phyloP scores from a whole-genome alignment of 768 basidiomycete genomes.

The Collybiopsis confluens region DNA sequence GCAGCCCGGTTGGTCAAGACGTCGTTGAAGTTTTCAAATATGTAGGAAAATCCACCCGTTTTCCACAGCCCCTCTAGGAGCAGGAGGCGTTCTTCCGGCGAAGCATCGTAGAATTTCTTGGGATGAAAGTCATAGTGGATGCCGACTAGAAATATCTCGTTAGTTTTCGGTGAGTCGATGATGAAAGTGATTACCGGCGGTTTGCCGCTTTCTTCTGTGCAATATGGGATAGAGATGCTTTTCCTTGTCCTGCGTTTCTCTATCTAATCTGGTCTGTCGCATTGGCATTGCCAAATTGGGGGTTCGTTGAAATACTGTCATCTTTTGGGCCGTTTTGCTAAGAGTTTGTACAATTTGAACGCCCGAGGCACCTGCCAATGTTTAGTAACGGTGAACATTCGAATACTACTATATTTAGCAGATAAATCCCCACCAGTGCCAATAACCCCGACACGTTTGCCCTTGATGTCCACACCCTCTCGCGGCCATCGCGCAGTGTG shows the following conservation, averaged over 20 bases:
- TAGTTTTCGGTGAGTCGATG: not conserved
- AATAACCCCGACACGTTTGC: conserved; percentile 22
- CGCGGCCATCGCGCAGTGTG: conserved; percentile 22
- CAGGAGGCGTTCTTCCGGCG: conserved; percentile 18
- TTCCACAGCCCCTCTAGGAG: conserved; percentile 18
- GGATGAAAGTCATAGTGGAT: conserved; percentile 10
- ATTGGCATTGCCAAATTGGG: conserved; percentile 21
- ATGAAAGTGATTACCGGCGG: conserved; percentile 4
- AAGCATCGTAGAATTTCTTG: conserved; percentile 10
- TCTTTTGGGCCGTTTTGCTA: conserved; percentile 14
- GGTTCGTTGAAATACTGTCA: conserved; percentile 26
- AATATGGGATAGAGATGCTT: conserved; percentile 16
- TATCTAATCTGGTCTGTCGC: conserved; percentile 12
- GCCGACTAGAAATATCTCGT: conserved; percentile 4
- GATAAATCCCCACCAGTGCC: no score
- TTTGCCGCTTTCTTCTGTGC: conserved; percentile 16
- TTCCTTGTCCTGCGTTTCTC: conserved; percentile 10
- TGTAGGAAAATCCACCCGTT: conserved; percentile 17
- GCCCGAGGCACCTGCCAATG: conserved; percentile 21
- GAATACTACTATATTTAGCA: no score
- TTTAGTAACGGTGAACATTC: no score
- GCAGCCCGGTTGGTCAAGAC: conserved; percentile 12
- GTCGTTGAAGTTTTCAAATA: conserved; percentile 14
- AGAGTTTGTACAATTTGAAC: conserved; percentile 21
- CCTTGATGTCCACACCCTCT: conserved; percentile 15